Evolutionary conservation across 2,329 filamentous ascomycete species (phyloP).

Genomic region (Exophiala bonariae): DNA sequence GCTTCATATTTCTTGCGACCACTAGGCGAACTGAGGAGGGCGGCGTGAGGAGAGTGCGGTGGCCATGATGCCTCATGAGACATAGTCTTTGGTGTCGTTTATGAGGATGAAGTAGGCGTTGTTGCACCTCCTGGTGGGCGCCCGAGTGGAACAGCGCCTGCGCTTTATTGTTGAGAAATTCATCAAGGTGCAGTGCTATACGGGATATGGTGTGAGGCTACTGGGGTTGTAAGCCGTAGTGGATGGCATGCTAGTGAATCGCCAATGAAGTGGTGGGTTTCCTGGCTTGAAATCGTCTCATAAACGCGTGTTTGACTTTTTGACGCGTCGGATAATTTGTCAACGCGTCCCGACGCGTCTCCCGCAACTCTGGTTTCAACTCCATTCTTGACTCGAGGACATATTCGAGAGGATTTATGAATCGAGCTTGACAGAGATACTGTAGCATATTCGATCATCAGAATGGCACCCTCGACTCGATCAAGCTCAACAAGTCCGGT

Average conservation of each 20-base stretch:
- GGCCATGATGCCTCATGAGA: constrained; percentile 51
- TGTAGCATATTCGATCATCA: too few relatives aligned
- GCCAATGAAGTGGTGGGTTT: too few relatives aligned
- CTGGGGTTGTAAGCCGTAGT: too few relatives aligned
- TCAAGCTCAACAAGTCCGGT: constrained; percentile 24
- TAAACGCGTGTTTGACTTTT: too few relatives aligned
- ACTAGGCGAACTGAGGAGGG: constrained; percentile 68
- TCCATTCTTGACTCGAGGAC: not conserved
- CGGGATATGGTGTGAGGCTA: too few relatives aligned
- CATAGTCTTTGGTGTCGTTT: constrained; percentile 8
- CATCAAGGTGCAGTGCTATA: not conserved
- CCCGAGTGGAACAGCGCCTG: not conserved
- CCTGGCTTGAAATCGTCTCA: too few relatives aligned
- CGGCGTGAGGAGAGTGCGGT: constrained; percentile 62
- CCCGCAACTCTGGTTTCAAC: too few relatives aligned
- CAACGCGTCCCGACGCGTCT: too few relatives aligned
- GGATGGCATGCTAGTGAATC: too few relatives aligned
- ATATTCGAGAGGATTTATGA: not conserved
- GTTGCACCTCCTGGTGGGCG: not conserved
- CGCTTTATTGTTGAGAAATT: too few relatives aligned
- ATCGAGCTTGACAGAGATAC: too few relatives aligned
- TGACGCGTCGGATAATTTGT: too few relatives aligned
- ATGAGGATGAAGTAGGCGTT: not conserved
- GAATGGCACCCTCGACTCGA: constrained; percentile 21
- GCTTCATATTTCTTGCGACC: constrained; percentile 75